Percentiles rank a stretch among this genome's conserved stretches.
These are phyloP conservation scores for Mycosarcoma mackinlayi DNA, from an alignment of 1,284 basidiomycete genomes.

Conservation along the genomic window DNA sequence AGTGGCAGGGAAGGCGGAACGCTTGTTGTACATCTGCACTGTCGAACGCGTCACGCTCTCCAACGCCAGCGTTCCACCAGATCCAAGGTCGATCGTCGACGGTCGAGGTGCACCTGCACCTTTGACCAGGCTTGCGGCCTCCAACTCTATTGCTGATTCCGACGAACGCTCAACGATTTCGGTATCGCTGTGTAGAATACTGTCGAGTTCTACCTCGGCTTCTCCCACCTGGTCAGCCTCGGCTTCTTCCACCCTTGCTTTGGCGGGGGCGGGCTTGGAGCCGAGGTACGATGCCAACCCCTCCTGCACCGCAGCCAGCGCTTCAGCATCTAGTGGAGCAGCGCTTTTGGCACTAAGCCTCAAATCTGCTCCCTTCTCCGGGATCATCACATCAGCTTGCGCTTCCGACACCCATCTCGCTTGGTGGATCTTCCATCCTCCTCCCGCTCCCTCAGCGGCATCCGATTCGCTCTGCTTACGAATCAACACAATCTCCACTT, in stretches of 20 bases:
- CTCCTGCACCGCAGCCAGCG: slow-evolving; percentile 9
- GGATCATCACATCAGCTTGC: slow-evolving; percentile 30
- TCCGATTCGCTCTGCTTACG: slow-evolving; percentile 7
- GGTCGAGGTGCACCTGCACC: slow-evolving; percentile 14
- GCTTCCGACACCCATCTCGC: slow-evolving; percentile 23
- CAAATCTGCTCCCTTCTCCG: slow-evolving; percentile 31
- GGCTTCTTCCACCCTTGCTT: background rate
- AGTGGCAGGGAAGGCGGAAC: background rate
- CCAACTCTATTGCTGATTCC: background rate
- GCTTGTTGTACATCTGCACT: slow-evolving; percentile 22
- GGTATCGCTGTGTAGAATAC: slow-evolving; percentile 12
- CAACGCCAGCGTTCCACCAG: slow-evolving; percentile 9
- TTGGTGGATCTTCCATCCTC: slow-evolving; percentile 8
- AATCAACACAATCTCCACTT: slow-evolving; percentile 21
- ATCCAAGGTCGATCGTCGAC: slow-evolving; percentile 6
- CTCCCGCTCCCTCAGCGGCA: slow-evolving; percentile 4
- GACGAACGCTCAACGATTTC: slow-evolving; percentile 13
- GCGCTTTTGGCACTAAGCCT: slow-evolving; percentile 15
- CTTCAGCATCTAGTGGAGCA: background rate
- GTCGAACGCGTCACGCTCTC: slow-evolving; percentile 22
- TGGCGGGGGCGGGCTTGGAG: background rate
- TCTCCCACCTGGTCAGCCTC: slow-evolving; percentile 6
- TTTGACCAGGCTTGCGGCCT: background rate
- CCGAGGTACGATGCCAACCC: slow-evolving; percentile 10
- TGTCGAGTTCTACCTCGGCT: too few relatives aligned